Evolutionary conservation across 2,329 filamentous ascomycete species (phyloP).

Genomic region (Achaetomium macrosporum): DNA sequence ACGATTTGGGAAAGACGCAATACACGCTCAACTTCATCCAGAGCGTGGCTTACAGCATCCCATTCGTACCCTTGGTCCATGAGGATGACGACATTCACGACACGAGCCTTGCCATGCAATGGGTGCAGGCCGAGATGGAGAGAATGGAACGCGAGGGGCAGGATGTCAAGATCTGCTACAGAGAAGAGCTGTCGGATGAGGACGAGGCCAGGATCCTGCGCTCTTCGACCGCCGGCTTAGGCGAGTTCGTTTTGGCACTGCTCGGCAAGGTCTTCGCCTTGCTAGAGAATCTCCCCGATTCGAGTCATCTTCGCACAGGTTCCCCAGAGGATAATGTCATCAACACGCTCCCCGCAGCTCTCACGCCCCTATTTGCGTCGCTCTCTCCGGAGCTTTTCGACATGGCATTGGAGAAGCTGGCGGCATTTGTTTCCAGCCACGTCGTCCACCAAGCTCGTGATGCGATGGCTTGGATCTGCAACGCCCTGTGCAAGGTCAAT

Average conservation of each 20-base stretch:
- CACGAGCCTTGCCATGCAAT: conserved; percentile 75
- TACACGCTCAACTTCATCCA: conserved; percentile 94
- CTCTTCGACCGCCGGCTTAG: conserved; percentile 89
- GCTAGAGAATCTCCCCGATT: conserved; percentile 89
- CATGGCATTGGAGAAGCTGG: conserved; percentile 83
- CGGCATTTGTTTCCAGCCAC: conserved; percentile 84
- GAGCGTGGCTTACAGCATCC: conserved; percentile 92
- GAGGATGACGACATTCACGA: conserved; percentile 63
- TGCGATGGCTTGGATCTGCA: conserved; percentile 98
- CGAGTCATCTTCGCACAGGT: conserved; percentile 77
- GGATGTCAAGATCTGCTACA: conserved; percentile 79
- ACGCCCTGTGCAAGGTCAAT: conserved; percentile 91
- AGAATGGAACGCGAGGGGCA: conserved; percentile 86
- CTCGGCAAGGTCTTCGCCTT: conserved; percentile 93
- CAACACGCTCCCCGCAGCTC: conserved; percentile 85
- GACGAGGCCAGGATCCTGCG: conserved; percentile 83
- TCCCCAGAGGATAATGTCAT: conserved; percentile 96
- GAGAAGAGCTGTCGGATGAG: conserved; percentile 72
- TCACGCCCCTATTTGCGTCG: conserved; percentile 84
- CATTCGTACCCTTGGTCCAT: conserved; percentile 74
- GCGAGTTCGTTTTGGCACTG: conserved; percentile 86
- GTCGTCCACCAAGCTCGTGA: conserved; percentile 96
- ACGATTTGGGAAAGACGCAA: conserved; percentile 93
- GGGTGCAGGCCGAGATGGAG: conserved; percentile 92
- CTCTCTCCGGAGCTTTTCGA: conserved; percentile 92